Evolutionary conservation across 108 stramenopile species (phyloP).

Genomic region (Fragilaria crotonensis): DNA sequence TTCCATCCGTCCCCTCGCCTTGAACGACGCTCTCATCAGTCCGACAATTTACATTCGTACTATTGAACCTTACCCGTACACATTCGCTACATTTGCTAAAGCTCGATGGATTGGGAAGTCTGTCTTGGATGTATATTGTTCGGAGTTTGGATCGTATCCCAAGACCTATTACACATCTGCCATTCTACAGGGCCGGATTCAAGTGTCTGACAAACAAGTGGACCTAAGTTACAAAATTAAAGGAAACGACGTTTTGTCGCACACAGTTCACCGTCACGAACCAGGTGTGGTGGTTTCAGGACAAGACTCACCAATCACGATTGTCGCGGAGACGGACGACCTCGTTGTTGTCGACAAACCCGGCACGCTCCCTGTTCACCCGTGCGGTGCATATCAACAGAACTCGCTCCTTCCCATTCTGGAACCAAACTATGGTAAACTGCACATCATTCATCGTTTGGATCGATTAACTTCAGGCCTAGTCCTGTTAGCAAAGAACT

Average conservation of each 20-base stretch:
- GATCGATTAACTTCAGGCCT: slow-evolving; percentile 79
- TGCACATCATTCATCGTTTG: slow-evolving; percentile 68
- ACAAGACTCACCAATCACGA: slow-evolving; percentile 7
- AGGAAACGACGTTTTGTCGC: slow-evolving; percentile 54
- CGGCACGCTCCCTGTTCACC: slow-evolving; percentile 86
- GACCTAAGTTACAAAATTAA: slow-evolving; percentile 41
- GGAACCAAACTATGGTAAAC: slow-evolving; percentile 39
- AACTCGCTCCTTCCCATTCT: slow-evolving; percentile 74
- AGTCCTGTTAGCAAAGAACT: slow-evolving; percentile 59
- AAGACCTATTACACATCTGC: slow-evolving; percentile 60
- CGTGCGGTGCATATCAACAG: slow-evolving; percentile 87
- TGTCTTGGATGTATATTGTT: slow-evolving; percentile 58
- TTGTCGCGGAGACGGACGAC: slow-evolving; percentile 54
- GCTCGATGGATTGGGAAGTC: slow-evolving; percentile 66
- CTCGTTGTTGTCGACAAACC: slow-evolving; percentile 86
- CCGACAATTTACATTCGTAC: slow-evolving; percentile 32
- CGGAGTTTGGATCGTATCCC: slow-evolving; percentile 78
- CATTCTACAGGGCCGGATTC: slow-evolving; percentile 64
- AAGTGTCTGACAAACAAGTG: slow-evolving; percentile 55
- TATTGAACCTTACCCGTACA: slow-evolving; percentile 62
- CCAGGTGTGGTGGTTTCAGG: slow-evolving; percentile 53
- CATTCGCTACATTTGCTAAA: slow-evolving; percentile 74
- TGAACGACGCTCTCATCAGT: no score
- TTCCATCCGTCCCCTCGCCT: no score
- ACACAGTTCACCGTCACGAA: slow-evolving; percentile 85